phyloP scores from a whole-genome alignment of 1,284 basidiomycete species.

The Heterobasidion irregulare region DNA sequence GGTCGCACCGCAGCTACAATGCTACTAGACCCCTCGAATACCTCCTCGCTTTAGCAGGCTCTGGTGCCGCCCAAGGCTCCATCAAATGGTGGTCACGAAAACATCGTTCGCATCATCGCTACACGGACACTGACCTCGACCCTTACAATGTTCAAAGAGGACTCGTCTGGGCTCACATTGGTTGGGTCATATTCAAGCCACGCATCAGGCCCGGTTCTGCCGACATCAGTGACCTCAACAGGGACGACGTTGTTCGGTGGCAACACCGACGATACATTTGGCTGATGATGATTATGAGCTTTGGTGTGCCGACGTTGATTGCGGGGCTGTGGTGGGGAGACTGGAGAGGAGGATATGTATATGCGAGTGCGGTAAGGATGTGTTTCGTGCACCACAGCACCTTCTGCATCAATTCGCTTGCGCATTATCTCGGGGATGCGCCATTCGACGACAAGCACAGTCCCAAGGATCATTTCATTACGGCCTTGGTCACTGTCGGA shows the following conservation, averaged over 20 bases:
- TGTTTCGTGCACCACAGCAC: conserved; percentile 76
- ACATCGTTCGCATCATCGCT: conserved; percentile 81
- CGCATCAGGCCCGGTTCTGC: conserved; percentile 64
- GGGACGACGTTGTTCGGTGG: conserved; percentile 68
- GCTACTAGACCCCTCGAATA: conserved; percentile 69
- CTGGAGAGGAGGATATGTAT: conserved; percentile 75
- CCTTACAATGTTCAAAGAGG: conserved; percentile 81
- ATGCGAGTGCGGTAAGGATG: conserved; percentile 62
- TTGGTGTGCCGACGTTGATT: conserved; percentile 59
- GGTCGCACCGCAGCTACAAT: conserved; percentile 83
- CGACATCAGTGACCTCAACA: conserved; percentile 68
- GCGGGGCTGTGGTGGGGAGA: conserved; percentile 74
- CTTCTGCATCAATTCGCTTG: conserved; percentile 89
- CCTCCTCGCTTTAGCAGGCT: conserved; percentile 66
- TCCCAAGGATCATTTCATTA: conserved; percentile 79
- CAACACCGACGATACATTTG: conserved; percentile 65
- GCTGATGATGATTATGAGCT: conserved; percentile 42
- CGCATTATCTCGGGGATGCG: conserved; percentile 79
- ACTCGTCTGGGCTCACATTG: conserved; percentile 70
- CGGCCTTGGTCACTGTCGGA: conserved; percentile 84
- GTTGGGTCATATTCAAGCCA: conserved; percentile 83
- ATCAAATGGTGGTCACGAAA: conserved; percentile 88
- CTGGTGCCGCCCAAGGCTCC: conserved; percentile 81
- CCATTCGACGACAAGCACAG: conserved; percentile 83
- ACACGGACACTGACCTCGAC: conserved; percentile 83